Evolutionary conservation across 768 basidiomycete species (phyloP), one percentile per base, ranked within the genome.

Genomic region (Lyophyllum shimeji): DNA sequence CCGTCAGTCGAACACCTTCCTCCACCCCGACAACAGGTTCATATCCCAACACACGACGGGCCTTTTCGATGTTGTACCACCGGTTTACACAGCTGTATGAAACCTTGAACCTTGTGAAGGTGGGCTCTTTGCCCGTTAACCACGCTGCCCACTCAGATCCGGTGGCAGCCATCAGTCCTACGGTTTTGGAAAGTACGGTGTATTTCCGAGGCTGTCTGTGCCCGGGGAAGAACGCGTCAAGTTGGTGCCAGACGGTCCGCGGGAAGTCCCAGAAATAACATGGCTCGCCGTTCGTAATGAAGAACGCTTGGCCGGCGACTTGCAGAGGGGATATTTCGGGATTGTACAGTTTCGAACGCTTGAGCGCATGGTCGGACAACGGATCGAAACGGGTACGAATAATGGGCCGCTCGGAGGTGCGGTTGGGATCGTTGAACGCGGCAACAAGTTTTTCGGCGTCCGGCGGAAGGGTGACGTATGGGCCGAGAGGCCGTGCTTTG

Each of bases 281-380:
- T 2, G 95, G 96, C 67, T 98, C 95, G 59, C 95, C 94, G 66
- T 98, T 98, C 54, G 95, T 95, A 72, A 99, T 91, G 80, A 94
- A 96, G 77, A 95, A 99, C 2, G 74, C 91, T 69, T 98, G 91
- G 0, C 96, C 96, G 4, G 93, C 95, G 51, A 98, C 91, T 61
- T 87, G 81, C 8, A 94, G 77, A 7, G 86, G 84, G 49, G 81
- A 80, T 0, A 69, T 69, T 6, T 79, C 74, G 39, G 77, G 74
- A 46, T 73, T 61, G 23, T 64, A 60, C 17, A 82, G 61, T 61
- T 82, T 82, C 24, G 80, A 73, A 44, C 80, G 76, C 27, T 76
- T 79, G 52, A 93, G 72, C 13, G 80, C 78, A 25, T 71, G 67
- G 9, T 84, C 82, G 2, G 86, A 82, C 53, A 95, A 81, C 55